These are phyloP conservation scores for Aspergillus sp. DNA, from an alignment of 2,329 filamentous ascomycete genomes.

Conservation along the genomic window DNA sequence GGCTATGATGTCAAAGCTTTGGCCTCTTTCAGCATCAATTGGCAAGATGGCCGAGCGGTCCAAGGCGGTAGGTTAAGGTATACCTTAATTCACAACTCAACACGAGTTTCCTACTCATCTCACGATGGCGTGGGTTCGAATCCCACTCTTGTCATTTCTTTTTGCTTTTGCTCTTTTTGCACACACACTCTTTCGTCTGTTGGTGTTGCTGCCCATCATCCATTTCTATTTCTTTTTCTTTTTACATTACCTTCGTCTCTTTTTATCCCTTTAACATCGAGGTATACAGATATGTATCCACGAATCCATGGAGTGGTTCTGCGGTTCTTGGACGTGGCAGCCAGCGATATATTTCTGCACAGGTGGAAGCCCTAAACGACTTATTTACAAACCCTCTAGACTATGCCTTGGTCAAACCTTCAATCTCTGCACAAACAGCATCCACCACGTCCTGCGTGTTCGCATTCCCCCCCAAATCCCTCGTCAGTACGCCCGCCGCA, in stretches of 20 bases:
- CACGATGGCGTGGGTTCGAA: neutral
- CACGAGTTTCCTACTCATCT: neutral
- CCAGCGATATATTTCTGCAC: too few relatives aligned
- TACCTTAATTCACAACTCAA: neutral
- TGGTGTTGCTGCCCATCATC: too few relatives aligned
- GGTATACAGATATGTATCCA: too few relatives aligned
- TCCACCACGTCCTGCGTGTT: conserved; percentile 59
- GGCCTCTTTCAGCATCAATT: neutral
- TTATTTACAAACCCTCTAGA: too few relatives aligned
- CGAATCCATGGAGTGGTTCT: too few relatives aligned
- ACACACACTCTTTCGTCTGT: too few relatives aligned
- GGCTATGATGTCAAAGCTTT: neutral
- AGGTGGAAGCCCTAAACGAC: too few relatives aligned
- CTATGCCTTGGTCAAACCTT: conserved; percentile 17
- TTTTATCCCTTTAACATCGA: too few relatives aligned
- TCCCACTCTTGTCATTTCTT: neutral
- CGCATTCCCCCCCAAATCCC: conserved; percentile 58
- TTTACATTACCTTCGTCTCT: too few relatives aligned
- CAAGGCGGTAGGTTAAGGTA: neutral
- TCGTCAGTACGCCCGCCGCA: conserved; percentile 53
- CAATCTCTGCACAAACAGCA: conserved; percentile 54
- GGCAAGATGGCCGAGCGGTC: neutral
- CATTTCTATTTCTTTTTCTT: too few relatives aligned
- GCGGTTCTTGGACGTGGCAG: too few relatives aligned
- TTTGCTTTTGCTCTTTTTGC: neutral